Conservation (phyloP, 129 eudicot species). For the Centella asiatica region DNA sequence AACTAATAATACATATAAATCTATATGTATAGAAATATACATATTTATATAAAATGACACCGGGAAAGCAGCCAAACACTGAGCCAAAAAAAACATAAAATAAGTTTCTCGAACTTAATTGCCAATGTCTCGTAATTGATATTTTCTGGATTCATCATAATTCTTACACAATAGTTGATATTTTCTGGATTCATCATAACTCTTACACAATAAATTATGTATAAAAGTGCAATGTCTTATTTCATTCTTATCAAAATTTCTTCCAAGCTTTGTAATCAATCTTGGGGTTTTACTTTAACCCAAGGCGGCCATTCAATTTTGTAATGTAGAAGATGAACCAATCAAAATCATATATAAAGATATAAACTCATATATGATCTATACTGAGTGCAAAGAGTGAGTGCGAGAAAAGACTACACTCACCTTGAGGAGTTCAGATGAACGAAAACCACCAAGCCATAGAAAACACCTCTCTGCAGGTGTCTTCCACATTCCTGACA, state of each 20-base stretch:
- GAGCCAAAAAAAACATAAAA: too few relatives aligned
- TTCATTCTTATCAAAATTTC: not conserved
- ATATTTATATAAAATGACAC: too few relatives aligned
- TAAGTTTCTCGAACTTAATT: too few relatives aligned
- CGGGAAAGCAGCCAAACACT: too few relatives aligned
- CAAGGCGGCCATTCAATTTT: too few relatives aligned
- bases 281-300: not conserved
- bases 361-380: not conserved
- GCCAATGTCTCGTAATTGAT: too few relatives aligned
- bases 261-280: too few relatives aligned
- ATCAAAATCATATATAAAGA: not conserved
- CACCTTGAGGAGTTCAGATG: conserved; percentile 80
- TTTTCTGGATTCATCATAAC: not conserved
- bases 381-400: not conserved
- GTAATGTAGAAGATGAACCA: not conserved
- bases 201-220: not conserved
- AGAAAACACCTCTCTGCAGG: conserved; percentile 82
- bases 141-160: not conserved
- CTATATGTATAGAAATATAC: too few relatives aligned
- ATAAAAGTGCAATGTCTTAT: not conserved
- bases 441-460: conserved; percentile 84
- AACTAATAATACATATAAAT: not conserved
- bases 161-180: not conserved
- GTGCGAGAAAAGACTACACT: not conserved
- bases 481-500: conserved; percentile 92